Percentiles rank a stretch among this genome's conserved stretches.
These are phyloP conservation scores for Hippophae rhamnoides DNA, from an alignment of 306 rosid species.

Conservation along the genomic window DNA sequence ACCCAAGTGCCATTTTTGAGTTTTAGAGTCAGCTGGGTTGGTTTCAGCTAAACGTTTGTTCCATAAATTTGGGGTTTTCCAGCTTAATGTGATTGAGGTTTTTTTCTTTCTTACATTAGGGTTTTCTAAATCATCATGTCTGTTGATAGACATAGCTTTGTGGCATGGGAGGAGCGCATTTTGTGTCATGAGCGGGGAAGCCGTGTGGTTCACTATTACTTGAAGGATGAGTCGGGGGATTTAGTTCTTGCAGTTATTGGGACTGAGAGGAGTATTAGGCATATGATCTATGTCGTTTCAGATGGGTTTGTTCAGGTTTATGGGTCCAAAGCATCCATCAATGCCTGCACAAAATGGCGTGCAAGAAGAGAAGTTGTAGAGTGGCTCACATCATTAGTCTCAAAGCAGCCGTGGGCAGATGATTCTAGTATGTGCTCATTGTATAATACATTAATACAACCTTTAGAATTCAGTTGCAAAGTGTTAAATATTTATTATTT, in stretches of 20 bases:
- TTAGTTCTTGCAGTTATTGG: conserved; percentile 64
- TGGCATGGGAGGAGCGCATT: conserved; percentile 72
- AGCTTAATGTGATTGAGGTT: conserved; percentile 12
- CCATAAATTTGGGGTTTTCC: conserved; percentile 12
- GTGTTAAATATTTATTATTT: not conserved
- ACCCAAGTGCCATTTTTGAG: conserved; percentile 4
- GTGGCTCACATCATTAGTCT: conserved; percentile 62
- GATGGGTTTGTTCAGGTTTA: conserved; percentile 43
- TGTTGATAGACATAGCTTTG: conserved; percentile 30
- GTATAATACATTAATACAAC: not conserved
- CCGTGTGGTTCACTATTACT: conserved; percentile 62
- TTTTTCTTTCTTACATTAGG: not conserved
- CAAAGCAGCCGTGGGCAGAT: conserved; percentile 20
- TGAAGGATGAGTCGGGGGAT: conserved; percentile 47
- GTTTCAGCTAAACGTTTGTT: conserved; percentile 9
- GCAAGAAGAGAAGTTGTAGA: conserved; percentile 74
- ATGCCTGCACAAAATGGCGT: conserved; percentile 53
- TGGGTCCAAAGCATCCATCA: conserved; percentile 28
- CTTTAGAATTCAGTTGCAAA: not conserved
- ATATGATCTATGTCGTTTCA: conserved; percentile 68
- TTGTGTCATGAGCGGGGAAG: conserved; percentile 62
- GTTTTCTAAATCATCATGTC: conserved; percentile 25
- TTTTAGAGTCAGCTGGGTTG: conserved; percentile 15
- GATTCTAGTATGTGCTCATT: conserved; percentile 22
- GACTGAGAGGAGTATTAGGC: conserved; percentile 86